Evolutionary conservation across 208 protist genomes (phyloP).

Genomic region (Leishmania turanica): DNA sequence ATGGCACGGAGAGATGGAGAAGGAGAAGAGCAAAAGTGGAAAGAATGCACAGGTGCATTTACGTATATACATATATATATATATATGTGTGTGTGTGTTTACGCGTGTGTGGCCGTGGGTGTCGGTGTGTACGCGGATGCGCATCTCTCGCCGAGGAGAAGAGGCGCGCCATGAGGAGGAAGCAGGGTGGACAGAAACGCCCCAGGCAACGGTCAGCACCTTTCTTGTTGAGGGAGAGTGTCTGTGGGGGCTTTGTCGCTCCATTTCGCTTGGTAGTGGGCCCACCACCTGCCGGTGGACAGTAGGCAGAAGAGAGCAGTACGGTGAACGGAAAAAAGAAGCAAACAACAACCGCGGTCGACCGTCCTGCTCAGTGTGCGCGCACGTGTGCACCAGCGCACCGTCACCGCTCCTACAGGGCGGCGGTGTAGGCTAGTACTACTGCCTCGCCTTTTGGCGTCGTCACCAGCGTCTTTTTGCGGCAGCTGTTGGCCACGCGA

Average conservation of each 20-base stretch:
- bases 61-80: background rate
- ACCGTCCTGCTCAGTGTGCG: background rate
- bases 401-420: conserved; percentile 11
- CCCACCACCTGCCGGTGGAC: background rate
- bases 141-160: background rate
- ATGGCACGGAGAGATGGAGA: background rate
- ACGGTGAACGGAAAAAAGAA: background rate
- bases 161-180: background rate
- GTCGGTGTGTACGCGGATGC: background rate
- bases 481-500: conserved; percentile 79
- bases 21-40: background rate
- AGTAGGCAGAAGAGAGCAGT: background rate
- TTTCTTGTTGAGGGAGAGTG: background rate
- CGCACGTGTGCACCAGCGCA: background rate
- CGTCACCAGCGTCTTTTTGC: conserved; percentile 61
- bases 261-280: background rate
- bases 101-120: background rate
- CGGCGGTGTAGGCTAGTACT: conserved; percentile 51
- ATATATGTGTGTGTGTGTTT: no score
- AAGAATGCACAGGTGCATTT: background rate
- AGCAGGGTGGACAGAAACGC: background rate
- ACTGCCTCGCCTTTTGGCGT: conserved; percentile 20
- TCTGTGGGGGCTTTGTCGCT: background rate
- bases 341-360: background rate
- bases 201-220: background rate